Conservation (phyloP, 2,329 filamentous ascomycete species). For the Grosmannia clavigera region DNA sequence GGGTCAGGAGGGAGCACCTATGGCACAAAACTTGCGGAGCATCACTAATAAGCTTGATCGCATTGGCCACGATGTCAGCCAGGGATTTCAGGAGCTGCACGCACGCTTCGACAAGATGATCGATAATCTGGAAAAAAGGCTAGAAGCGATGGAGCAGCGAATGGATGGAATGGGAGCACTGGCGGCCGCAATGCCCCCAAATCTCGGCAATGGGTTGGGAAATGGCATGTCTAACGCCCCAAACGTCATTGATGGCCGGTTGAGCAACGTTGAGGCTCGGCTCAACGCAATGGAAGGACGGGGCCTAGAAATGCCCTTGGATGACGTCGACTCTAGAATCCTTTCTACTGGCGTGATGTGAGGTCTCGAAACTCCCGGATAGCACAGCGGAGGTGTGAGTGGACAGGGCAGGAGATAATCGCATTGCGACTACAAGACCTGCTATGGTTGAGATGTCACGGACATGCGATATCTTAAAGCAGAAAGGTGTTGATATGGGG, state of each 20-base stretch:
- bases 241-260: conserved; percentile 15
- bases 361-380: neutral
- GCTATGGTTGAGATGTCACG: neutral
- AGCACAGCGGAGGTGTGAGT: neutral
- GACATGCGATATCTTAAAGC: neutral
- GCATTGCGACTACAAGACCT: neutral
- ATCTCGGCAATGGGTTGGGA: conserved; percentile 18
- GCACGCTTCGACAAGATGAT: conserved; percentile 34
- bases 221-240: conserved; percentile 16
- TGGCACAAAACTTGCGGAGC: conserved; percentile 44
- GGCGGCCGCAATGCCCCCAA: conserved; percentile 5
- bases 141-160: conserved; percentile 37
- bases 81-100: conserved; percentile 39
- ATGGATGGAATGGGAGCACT: conserved; percentile 7
- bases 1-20: conserved; percentile 44
- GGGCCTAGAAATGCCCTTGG: conserved; percentile 24
- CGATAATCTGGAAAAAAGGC: conserved; percentile 40
- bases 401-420: neutral
- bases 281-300: conserved; percentile 24
- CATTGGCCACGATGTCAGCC: conserved; percentile 41
- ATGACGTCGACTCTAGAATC: conserved; percentile 27
- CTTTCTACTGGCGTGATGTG: conserved; percentile 23
- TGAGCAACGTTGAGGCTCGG: conserved; percentile 23
- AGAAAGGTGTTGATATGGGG: neutral
- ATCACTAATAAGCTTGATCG: conserved; percentile 49